phyloP scores from a whole-genome alignment of 441 rosid genomes.

The Macaranga tanarius region DNA sequence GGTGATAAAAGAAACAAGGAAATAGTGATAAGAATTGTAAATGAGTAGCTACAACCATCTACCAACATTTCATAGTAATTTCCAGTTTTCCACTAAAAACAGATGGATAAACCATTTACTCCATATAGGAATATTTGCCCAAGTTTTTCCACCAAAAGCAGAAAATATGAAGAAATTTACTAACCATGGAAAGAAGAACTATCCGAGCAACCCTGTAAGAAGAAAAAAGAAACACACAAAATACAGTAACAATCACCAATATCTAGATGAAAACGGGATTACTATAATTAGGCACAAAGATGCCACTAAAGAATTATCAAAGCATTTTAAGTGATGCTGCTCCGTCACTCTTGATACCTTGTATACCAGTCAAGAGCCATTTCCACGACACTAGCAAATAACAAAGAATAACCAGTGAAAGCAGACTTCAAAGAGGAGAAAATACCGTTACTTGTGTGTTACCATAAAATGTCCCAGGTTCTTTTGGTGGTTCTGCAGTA shows the following conservation, averaged over 20 bases:
- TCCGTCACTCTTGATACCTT: too few species aligned
- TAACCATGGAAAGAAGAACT: constrained; percentile 16
- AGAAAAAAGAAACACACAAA: neutral
- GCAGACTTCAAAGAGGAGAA: constrained; percentile 3
- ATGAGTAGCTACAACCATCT: neutral
- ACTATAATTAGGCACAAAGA: neutral
- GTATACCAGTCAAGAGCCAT: too few species aligned
- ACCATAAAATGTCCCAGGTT: neutral
- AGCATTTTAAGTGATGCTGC: too few species aligned
- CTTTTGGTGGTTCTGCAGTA: constrained; percentile 15
- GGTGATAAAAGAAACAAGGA: constrained; percentile 1
- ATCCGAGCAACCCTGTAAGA: constrained; percentile 5
- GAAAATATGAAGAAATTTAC: constrained; percentile 5
- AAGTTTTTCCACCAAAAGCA: neutral
- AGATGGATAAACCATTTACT: too few species aligned
- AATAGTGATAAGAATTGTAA: neutral
- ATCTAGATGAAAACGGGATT: neutral
- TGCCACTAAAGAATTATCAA: too few species aligned
- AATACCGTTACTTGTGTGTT: constrained; percentile 3
- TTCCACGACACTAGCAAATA: too few species aligned
- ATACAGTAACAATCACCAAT: neutral
- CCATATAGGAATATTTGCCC: neutral
- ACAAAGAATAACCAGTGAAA: too few species aligned
- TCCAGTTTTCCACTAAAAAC: too few species aligned
- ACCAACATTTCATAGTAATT: neutral